Evolutionary conservation across 768 basidiomycete genomes (phyloP).

Genomic region (Suillus decipiens): DNA sequence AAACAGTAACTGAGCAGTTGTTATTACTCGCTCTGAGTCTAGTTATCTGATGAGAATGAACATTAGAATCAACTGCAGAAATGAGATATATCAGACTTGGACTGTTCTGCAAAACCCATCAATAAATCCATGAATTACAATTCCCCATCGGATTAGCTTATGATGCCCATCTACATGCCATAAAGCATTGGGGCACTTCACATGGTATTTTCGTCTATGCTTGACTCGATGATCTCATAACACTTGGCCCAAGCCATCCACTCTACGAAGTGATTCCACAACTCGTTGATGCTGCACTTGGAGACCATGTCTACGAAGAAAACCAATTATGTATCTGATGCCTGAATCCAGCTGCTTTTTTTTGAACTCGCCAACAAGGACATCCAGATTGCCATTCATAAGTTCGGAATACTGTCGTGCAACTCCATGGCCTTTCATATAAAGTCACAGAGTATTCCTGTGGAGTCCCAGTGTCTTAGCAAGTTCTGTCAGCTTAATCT

Average conservation of each 20-base stretch:
- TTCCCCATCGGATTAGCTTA: background rate
- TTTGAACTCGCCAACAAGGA: background rate
- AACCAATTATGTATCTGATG: background rate
- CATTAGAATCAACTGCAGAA: background rate
- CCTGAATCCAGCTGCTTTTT: background rate
- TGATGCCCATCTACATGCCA: background rate
- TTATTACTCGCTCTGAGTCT: background rate
- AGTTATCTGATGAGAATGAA: background rate
- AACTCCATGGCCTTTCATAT: background rate
- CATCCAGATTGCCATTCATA: background rate
- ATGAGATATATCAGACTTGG: background rate
- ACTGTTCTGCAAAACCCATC: background rate
- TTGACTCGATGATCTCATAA: background rate
- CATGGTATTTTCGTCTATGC: background rate
- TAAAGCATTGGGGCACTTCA: background rate
- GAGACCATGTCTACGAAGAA: background rate
- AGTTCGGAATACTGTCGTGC: background rate
- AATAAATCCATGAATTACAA: background rate
- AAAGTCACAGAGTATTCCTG: background rate
- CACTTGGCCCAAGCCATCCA: background rate
- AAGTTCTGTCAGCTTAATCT: background rate
- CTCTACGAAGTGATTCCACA: background rate
- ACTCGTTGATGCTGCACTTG: background rate
- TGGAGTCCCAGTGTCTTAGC: background rate
- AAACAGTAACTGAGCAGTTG: background rate